These are phyloP conservation scores for Yamadazyma taylorii DNA, from an alignment of 1,139 yeast species.

Conservation along the genomic window DNA sequence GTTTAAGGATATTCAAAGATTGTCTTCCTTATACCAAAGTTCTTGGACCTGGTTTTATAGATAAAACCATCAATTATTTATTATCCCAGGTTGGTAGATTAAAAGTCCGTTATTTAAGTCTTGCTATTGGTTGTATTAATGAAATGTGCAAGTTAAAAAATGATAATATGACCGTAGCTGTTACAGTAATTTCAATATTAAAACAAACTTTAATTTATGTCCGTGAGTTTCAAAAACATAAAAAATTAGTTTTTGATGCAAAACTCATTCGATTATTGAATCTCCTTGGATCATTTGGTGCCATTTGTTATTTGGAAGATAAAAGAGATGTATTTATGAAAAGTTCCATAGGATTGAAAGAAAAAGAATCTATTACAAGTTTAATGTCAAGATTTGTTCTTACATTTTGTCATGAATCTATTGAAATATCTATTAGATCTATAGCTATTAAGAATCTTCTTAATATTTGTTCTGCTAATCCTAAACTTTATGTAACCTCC, in stretches of 20 bases:
- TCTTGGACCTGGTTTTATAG: conserved; percentile 52
- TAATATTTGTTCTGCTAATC: conserved; percentile 57
- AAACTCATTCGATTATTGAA: conserved; percentile 58
- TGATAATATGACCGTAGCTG: conserved; percentile 51
- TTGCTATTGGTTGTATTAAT: conserved; percentile 72
- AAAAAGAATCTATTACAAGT: conserved; percentile 55
- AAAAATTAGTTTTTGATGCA: conserved; percentile 31
- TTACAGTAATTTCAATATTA: conserved; percentile 62
- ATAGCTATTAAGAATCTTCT: conserved; percentile 60
- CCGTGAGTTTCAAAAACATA: conserved; percentile 21
- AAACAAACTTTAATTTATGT: conserved; percentile 46
- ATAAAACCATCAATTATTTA: conserved; percentile 51
- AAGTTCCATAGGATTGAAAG: conserved; percentile 42
- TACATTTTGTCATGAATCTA: conserved; percentile 39
- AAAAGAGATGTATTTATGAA: conserved; percentile 40
- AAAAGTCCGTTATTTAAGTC: conserved; percentile 56
- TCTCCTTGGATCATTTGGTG: conserved; percentile 68
- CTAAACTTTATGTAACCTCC: conserved; percentile 59
- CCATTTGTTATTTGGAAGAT: conserved; percentile 59
- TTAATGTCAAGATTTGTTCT: conserved; percentile 57
- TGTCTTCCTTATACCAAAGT: conserved; percentile 44
- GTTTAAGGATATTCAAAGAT: conserved; percentile 53
- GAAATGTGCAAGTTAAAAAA: conserved; percentile 45
- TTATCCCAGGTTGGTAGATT: conserved; percentile 57
- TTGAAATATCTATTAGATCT: conserved; percentile 36